Evolutionary conservation across 306 rosid species (phyloP).

Genomic region (Vigna hirtella): DNA sequence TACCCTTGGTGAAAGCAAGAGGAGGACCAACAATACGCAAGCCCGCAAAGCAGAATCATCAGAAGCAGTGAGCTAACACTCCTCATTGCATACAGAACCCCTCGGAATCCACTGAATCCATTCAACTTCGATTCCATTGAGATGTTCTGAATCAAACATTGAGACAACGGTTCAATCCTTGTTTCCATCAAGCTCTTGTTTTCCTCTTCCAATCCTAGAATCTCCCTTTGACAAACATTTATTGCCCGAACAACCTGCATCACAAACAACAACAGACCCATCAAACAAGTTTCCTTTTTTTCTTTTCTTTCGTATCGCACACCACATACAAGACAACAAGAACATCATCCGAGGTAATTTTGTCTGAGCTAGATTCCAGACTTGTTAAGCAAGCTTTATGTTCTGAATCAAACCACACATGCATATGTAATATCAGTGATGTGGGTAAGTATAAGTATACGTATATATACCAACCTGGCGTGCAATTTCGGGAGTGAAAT

Average conservation of each 20-base stretch:
- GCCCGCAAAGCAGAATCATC: slow-evolving; percentile 64
- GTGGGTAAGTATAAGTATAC: no score
- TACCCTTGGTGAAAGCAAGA: slow-evolving; percentile 56
- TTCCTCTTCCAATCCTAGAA: slow-evolving; percentile 73
- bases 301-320: no score
- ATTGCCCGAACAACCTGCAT: slow-evolving; percentile 64
- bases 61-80: slow-evolving; percentile 72
- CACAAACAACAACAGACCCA: slow-evolving; percentile 8
- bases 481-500: slow-evolving; percentile 58
- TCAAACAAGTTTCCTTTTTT: not conserved
- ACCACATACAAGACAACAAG: no score
- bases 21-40: slow-evolving; percentile 73
- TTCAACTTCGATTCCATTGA: slow-evolving; percentile 64
- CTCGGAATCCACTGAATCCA: slow-evolving; percentile 85
- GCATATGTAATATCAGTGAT: no score
- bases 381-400: not conserved
- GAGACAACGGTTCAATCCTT: slow-evolving; percentile 67
- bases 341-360: not conserved
- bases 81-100: slow-evolving; percentile 81
- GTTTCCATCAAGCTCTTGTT: slow-evolving; percentile 71
- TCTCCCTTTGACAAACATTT: slow-evolving; percentile 71
- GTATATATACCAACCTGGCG: slow-evolving; percentile 57
- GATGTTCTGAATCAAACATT: slow-evolving; percentile 49
- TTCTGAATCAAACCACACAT: no score
- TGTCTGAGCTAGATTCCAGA: not conserved